Conservation (phyloP, 2,329 filamentous ascomycete species). For the Cytospora piceicola region DNA sequence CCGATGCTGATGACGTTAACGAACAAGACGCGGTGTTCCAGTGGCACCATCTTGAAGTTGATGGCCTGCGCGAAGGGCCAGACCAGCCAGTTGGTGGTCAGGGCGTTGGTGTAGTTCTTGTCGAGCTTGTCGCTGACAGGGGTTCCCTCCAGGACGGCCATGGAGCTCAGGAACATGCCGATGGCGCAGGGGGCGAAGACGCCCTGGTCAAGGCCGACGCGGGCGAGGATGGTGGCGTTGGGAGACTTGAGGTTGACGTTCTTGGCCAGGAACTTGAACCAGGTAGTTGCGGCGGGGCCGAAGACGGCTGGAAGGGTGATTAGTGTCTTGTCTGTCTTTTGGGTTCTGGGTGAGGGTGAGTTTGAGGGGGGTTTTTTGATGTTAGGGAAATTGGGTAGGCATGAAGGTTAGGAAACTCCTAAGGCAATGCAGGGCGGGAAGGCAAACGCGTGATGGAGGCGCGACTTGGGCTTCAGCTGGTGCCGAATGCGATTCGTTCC, state of each 20-base stretch:
- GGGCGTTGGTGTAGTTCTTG: slow-evolving; percentile 70
- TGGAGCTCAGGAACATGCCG: slow-evolving; percentile 77
- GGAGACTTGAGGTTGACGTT: slow-evolving; percentile 66
- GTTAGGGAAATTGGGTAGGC: not conserved
- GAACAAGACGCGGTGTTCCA: slow-evolving; percentile 81
- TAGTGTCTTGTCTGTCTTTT: not conserved
- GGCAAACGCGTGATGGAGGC: not conserved
- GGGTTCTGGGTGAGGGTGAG: slow-evolving; percentile 18
- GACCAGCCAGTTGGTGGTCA: slow-evolving; percentile 83
- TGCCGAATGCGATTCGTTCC: not conserved
- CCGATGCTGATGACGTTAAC: slow-evolving; percentile 79
- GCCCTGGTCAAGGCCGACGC: slow-evolving; percentile 79
- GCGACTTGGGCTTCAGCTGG: no score
- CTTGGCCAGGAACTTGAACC: slow-evolving; percentile 80
- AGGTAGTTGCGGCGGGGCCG: slow-evolving; percentile 83
- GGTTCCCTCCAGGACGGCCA: slow-evolving; percentile 79
- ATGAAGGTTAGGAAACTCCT: not conserved
- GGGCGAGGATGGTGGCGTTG: slow-evolving; percentile 73
- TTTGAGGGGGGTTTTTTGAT: not conserved
- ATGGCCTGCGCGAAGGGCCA: slow-evolving; percentile 85
- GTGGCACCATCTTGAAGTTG: slow-evolving; percentile 86
- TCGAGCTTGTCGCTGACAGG: slow-evolving; percentile 67
- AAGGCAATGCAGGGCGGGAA: not conserved
- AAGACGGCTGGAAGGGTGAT: slow-evolving; percentile 65
- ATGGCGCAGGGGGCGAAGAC: slow-evolving; percentile 86